A percentile compares a stretch with the other conserved stretches of the same genome.
These are phyloP conservation scores for Grigorovia jiainica DNA, from an alignment of 805 yeast species.

Conservation along the genomic window DNA sequence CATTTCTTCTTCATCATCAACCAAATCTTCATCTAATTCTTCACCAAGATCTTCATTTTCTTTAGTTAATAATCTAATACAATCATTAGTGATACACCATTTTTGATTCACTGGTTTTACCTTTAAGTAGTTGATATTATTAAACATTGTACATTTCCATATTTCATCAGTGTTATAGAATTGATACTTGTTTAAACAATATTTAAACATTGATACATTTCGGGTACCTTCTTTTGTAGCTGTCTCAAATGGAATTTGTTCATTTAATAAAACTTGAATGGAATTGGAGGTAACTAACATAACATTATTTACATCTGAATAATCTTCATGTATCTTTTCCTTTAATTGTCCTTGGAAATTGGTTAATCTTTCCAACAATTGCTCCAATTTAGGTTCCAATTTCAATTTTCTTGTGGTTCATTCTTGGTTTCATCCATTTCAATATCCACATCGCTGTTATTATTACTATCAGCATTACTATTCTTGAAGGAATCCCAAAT, in stretches of 20 bases:
- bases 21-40: neutral
- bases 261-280: neutral
- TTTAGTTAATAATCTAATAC: slow-evolving; percentile 58
- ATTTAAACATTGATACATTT: neutral
- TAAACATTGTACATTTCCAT: neutral
- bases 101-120: neutral
- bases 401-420: no score
- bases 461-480: no score
- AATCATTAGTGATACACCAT: slow-evolving; percentile 65
- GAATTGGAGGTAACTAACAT: neutral
- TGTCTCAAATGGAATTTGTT: slow-evolving; percentile 2
- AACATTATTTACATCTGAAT: neutral
- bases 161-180: neutral
- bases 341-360: slow-evolving; percentile 43
- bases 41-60: slow-evolving; percentile 64
- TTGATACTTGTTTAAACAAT: neutral
- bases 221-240: slow-evolving; percentile 10
- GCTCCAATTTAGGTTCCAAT: no score
- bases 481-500: no score
- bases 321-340: neutral
- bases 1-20: slow-evolving; percentile 27
- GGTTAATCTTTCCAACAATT: slow-evolving; percentile 32
- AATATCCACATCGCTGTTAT: neutral
- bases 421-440: neutral
- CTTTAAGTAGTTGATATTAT: neutral